Percentiles rank a stretch among this genome's conserved stretches.
These are phyloP conservation scores for Recurvomyces mirabilis DNA, from an alignment of 495 filamentous ascomycete species.

Conservation along the genomic window DNA sequence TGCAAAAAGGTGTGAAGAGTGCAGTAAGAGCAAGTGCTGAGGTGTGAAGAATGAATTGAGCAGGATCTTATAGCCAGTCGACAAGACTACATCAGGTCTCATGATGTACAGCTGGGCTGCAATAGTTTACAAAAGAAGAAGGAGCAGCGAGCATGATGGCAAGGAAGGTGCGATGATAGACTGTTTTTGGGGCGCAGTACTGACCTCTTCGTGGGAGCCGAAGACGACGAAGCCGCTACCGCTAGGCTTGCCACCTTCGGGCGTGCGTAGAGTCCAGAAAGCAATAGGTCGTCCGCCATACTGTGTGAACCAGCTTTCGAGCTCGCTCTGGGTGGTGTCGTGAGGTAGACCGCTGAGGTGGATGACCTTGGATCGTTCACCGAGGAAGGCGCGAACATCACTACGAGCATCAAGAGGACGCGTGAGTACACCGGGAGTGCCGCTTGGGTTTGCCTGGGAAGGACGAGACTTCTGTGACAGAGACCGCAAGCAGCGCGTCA, in stretches of 20 bases:
- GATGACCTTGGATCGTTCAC: conserved; percentile 91
- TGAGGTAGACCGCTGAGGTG: conserved; percentile 95
- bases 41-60: too few relatives aligned
- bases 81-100: too few relatives aligned
- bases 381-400: conserved; percentile 91
- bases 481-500: conserved; percentile 82
- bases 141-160: too few relatives aligned
- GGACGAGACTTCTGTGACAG: conserved; percentile 94
- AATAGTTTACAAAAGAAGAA: too few relatives aligned
- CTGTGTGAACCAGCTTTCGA: conserved; percentile 99
- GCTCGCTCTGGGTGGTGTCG: conserved; percentile 93
- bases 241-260: conserved; percentile 97
- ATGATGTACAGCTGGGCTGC: too few relatives aligned
- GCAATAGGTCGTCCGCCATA: conserved; percentile 97
- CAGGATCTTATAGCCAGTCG: too few relatives aligned
- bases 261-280: conserved; percentile 95
- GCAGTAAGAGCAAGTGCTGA: too few relatives aligned
- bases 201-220: conserved; percentile 97
- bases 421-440: conserved; percentile 86
- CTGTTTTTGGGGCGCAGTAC: conserved; percentile 20
- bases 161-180: neutral
- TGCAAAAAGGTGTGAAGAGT: too few relatives aligned
- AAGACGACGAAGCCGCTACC: conserved; percentile 96
- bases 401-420: conserved; percentile 93
- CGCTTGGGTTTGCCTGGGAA: conserved; percentile 42